A percentile compares a stretch with the other conserved stretches of the same genome.
Evolutionary conservation across 441 rosid genomes (phyloP).

Genomic region (Pelargonium citronellum): DNA sequence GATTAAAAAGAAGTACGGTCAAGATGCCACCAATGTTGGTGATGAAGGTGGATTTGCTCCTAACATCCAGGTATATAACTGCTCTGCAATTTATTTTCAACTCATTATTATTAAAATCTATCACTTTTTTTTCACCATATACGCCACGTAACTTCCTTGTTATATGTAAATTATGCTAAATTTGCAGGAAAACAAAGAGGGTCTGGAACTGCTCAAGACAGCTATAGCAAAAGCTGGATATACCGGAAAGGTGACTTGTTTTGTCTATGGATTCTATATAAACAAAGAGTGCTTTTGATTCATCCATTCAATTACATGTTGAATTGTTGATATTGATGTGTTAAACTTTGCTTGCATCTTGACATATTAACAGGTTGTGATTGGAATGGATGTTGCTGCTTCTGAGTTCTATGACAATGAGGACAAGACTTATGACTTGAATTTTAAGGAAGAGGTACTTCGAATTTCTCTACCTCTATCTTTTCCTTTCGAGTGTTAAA

Average conservation of each 20-base stretch:
- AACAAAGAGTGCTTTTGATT: constrained; percentile 18
- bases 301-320: neutral
- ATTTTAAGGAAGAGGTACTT: constrained; percentile 25
- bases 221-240: constrained; percentile 95
- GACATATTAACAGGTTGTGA: constrained; percentile 57
- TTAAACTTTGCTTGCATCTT: neutral
- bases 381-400: constrained; percentile 99
- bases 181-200: constrained; percentile 90
- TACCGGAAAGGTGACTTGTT: constrained; percentile 55
- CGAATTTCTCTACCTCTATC: too few species aligned
- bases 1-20: constrained; percentile 48
- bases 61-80: constrained; percentile 34
- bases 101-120: neutral
- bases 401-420: constrained; percentile 69
- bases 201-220: constrained; percentile 83
- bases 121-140: neutral
- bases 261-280: too few species aligned
- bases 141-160: neutral
- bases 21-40: constrained; percentile 47
- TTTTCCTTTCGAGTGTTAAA: too few species aligned
- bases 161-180: neutral
- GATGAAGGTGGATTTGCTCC: constrained; percentile 55
- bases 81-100: neutral
- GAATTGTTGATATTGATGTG: neutral
- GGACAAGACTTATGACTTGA: constrained; percentile 81